Evolutionary conservation across 2,329 filamentous ascomycete genomes (phyloP).

Genomic region (Colletotrichum euphorbiae): DNA sequence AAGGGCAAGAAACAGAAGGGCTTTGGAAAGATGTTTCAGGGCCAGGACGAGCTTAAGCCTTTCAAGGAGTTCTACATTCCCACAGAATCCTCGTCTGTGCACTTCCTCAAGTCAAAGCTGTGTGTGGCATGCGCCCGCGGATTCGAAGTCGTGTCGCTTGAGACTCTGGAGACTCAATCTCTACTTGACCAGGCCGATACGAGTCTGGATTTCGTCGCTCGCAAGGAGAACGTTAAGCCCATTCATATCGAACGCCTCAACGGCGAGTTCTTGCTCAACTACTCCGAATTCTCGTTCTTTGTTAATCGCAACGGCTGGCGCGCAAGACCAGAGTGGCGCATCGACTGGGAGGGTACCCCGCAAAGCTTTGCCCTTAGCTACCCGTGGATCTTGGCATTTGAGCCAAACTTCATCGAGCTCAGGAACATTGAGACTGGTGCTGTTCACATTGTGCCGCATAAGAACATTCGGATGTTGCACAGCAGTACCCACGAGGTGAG

Average conservation of each 20-base stretch:
- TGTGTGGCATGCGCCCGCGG: conserved; percentile 96
- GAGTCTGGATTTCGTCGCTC: conserved; percentile 94
- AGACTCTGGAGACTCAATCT: conserved; percentile 98
- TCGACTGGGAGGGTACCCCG: conserved; percentile 96
- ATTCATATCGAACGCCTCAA: conserved; percentile 98
- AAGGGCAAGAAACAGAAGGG: conserved; percentile 97
- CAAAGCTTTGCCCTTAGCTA: conserved; percentile 94
- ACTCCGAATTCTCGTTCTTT: conserved; percentile 99
- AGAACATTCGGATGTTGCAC: conserved; percentile 97
- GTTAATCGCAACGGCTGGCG: conserved; percentile 99
- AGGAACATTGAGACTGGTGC: conserved; percentile 94
- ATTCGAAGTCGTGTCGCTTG: conserved; percentile 95
- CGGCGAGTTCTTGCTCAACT: conserved; percentile 97
- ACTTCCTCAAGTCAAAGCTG: conserved; percentile 96
- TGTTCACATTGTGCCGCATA: conserved; percentile 95
- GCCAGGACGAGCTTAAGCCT: conserved; percentile 93
- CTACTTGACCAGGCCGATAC: conserved; percentile 97
- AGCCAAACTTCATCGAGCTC: conserved; percentile 97
- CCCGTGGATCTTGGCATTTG: conserved; percentile 97
- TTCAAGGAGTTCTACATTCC: conserved; percentile 99
- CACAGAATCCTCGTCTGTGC: conserved; percentile 96
- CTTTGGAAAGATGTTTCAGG: conserved; percentile 94
- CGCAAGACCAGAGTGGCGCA: conserved; percentile 94
- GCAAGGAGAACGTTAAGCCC: conserved; percentile 92
- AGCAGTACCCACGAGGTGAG: conserved; percentile 95